Evolutionary conservation across 257 asterid species (phyloP).

Genomic region (Solanum sejunctum): DNA sequence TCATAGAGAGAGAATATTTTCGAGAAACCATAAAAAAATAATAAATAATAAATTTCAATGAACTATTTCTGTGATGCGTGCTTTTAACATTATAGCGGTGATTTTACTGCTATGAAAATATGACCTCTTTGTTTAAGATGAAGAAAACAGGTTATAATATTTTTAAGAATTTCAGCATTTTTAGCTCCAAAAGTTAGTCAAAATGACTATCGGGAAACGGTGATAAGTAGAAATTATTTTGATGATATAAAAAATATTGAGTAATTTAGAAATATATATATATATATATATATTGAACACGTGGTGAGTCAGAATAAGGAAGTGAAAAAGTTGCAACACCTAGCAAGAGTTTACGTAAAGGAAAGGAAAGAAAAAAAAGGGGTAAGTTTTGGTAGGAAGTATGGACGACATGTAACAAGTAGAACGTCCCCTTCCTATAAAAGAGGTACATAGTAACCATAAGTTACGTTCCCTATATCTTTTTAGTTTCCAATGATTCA

Average conservation of each 20-base stretch:
- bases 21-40: too few relatives aligned
- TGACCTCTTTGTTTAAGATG: background rate
- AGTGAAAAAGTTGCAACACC: background rate
- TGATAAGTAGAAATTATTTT: too few relatives aligned
- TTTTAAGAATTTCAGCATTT: too few relatives aligned
- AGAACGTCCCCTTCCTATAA: background rate
- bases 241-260: background rate
- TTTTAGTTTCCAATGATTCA: background rate
- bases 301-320: background rate
- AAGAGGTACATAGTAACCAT: background rate
- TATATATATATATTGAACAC: background rate
- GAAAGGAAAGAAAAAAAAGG: background rate
- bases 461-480: background rate
- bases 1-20: too few relatives aligned
- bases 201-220: too few relatives aligned
- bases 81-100: slow-evolving; percentile 12
- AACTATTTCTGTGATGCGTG: background rate
- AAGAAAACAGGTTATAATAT: too few relatives aligned
- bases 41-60: background rate
- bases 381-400: background rate
- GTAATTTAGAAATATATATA: background rate
- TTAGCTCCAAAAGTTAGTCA: too few relatives aligned
- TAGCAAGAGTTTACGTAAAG: background rate
- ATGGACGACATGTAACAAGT: background rate
- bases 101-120: background rate